Base-by-base conservation (phyloP, 148 eudicot genomes). In the Cornus controversa region DNA sequence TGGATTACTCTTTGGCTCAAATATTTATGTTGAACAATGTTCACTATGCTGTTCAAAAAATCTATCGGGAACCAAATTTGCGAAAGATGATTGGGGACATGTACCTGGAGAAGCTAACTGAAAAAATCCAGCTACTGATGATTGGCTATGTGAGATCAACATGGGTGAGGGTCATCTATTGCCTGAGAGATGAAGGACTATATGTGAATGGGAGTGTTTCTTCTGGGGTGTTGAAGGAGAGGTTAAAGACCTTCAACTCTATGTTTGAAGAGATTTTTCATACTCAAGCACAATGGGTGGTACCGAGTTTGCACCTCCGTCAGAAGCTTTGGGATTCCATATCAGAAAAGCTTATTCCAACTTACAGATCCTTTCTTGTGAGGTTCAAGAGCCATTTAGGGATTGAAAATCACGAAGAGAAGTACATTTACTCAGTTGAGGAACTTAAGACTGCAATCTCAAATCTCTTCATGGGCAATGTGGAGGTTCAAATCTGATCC, bases 1-100 rank as follows among this genome's bases (percentile, higher is more conserved):
- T 74, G 42, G 90, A 96, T 78, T 75, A 81, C 18, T 85, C 96
- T 13, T 76, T 90, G 58, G 89, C 87, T 69, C 91, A 89, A 62
- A 78, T 95, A 79, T 95, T 95, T 79, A 84, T 89, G 81, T 90
- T 93, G 96, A 95, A 95, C 73, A 96, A 96, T 82, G 87, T 91
- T 63, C 98, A 87, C 63, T 91, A 90, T 73, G 89, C 93, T 71
- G 92, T 89, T 63, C 89, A 87, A 69, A 91, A 91, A 82, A 88
- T 92, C 28, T 87, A 89, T 60, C 87, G 84, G 24, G 87, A 92
- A 6, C 82, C 86, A 4, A 93, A 90, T 72, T 69, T 93, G 73
- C 69, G 87, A 58, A 90, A 80, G 81, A 91, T 96, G 91, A 88
- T 93, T 63, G 98, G 97, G 50, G 92, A 86, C 71, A 86, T 82